These are phyloP conservation scores for Aureobasidium sp. DNA, from an alignment of 2,329 filamentous ascomycete species.

Conservation along the genomic window DNA sequence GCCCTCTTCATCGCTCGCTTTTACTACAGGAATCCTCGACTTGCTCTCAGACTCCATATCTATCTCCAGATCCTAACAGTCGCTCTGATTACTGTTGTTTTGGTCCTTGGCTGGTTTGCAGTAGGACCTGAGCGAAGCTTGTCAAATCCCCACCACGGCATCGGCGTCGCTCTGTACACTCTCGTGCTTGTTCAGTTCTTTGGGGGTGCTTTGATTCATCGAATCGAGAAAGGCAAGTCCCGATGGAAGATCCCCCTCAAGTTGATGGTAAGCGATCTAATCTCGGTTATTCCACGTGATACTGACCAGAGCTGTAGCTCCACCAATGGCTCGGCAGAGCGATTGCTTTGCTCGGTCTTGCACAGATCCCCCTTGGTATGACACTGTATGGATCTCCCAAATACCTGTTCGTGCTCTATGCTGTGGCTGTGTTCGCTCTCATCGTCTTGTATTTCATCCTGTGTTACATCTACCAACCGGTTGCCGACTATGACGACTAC, in stretches of 20 bases:
- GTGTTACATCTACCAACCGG: constrained; percentile 27
- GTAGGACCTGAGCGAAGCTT: constrained; percentile 65
- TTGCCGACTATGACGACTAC: constrained; percentile 26
- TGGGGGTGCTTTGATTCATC: constrained; percentile 26
- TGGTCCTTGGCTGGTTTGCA: constrained; percentile 70
- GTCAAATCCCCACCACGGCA: constrained; percentile 79
- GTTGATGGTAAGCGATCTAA: constrained; percentile 41
- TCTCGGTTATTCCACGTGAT: neutral
- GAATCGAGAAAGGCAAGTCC: constrained; percentile 36
- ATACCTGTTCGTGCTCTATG: constrained; percentile 76
- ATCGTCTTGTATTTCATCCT: constrained; percentile 17
- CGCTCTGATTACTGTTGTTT: constrained; percentile 61
- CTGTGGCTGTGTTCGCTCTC: constrained; percentile 53
- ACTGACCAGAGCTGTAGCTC: constrained; percentile 38
- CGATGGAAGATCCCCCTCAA: constrained; percentile 51
- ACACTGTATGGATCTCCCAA: constrained; percentile 88
- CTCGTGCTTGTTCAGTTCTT: constrained; percentile 65
- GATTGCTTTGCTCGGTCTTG: constrained; percentile 72
- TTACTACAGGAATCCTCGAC: constrained; percentile 54
- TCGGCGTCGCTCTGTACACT: constrained; percentile 71
- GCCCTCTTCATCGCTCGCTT: constrained; percentile 71
- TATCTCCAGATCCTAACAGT: constrained; percentile 66
- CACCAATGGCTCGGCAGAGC: constrained; percentile 83
- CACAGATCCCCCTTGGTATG: constrained; percentile 81
- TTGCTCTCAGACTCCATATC: constrained; percentile 62